These are phyloP conservation scores for Rhododendron vialii DNA, from an alignment of 148 eudicot species.

Conservation along the genomic window DNA sequence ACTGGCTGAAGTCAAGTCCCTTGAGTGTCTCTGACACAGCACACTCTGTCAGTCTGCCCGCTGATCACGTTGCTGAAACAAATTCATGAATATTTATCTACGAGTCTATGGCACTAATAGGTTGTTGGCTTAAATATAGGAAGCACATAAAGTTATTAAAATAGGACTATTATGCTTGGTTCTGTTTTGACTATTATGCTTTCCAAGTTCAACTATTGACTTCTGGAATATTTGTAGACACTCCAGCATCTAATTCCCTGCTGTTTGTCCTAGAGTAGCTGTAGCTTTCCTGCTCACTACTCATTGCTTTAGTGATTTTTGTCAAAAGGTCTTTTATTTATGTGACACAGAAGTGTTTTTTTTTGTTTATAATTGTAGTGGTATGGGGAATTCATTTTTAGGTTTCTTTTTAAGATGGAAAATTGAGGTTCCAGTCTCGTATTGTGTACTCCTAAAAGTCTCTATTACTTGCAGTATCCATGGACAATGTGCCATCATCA, in stretches of 20 bases:
- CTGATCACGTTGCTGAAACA: neutral
- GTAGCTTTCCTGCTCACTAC: neutral
- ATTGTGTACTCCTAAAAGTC: neutral
- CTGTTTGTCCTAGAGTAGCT: neutral
- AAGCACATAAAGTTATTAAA: neutral
- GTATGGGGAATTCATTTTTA: neutral
- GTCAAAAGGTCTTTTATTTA: neutral
- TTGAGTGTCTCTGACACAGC: neutral
- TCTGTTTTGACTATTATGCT: neutral
- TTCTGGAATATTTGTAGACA: neutral
- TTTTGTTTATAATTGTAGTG: neutral
- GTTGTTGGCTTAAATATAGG: neutral
- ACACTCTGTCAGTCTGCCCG: neutral
- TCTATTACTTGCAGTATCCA: slow-evolving; percentile 30
- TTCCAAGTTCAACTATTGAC: neutral
- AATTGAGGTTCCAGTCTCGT: neutral
- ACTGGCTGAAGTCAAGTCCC: neutral
- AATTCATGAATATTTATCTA: neutral
- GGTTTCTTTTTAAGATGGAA: neutral
- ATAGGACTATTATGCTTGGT: neutral
- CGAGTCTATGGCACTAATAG: neutral
- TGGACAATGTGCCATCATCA: slow-evolving; percentile 53
- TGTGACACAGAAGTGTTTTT: neutral
- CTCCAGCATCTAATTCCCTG: neutral
- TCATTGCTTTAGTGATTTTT: neutral